Percentiles rank a stretch among this genome's conserved stretches.
Conservation (phyloP, 768 basidiomycete genomes). For the Rubroboletus satanas region DNA sequence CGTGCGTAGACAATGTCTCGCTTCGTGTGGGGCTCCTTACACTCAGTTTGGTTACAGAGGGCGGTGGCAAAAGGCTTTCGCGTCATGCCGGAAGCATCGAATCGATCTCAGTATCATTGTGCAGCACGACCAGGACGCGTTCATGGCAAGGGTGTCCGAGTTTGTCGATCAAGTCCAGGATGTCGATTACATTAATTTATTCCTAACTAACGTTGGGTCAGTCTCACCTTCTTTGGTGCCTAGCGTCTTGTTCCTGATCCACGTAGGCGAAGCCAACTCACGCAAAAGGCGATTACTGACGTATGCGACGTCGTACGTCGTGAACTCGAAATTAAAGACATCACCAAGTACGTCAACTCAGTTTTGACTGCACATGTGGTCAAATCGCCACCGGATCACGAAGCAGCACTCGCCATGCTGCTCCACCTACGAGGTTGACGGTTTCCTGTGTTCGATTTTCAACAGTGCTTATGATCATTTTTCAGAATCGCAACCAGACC, state of each 20-base stretch:
- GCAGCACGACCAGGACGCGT: conserved; percentile 67
- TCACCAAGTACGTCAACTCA: conserved; percentile 81
- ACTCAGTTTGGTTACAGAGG: conserved; percentile 41
- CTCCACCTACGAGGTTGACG: conserved; percentile 70
- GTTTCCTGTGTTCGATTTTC: background rate
- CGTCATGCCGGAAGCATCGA: conserved; percentile 88
- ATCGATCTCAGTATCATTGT: conserved; percentile 89
- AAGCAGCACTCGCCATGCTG: conserved; percentile 73
- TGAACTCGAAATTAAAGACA: conserved; percentile 67
- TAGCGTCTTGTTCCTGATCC: conserved; percentile 1
- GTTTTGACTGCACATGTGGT: conserved; percentile 92
- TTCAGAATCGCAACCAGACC: conserved; percentile 48
- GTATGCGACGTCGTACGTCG: conserved; percentile 75
- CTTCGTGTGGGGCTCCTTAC: background rate
- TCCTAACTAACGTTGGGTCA: conserved; percentile 82
- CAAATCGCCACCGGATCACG: conserved; percentile 87
- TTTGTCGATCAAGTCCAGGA: conserved; percentile 87
- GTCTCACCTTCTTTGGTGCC: conserved; percentile 17
- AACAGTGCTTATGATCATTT: background rate
- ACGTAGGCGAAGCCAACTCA: conserved; percentile 55
- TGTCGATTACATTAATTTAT: conserved; percentile 89
- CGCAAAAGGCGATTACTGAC: conserved; percentile 54
- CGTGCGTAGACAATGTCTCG: conserved; percentile 32
- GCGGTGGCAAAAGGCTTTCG: conserved; percentile 81
- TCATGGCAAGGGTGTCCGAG: conserved; percentile 54